Conservation (phyloP, 2,329 filamentous ascomycete genomes). For the Diaporthe vexans region DNA sequence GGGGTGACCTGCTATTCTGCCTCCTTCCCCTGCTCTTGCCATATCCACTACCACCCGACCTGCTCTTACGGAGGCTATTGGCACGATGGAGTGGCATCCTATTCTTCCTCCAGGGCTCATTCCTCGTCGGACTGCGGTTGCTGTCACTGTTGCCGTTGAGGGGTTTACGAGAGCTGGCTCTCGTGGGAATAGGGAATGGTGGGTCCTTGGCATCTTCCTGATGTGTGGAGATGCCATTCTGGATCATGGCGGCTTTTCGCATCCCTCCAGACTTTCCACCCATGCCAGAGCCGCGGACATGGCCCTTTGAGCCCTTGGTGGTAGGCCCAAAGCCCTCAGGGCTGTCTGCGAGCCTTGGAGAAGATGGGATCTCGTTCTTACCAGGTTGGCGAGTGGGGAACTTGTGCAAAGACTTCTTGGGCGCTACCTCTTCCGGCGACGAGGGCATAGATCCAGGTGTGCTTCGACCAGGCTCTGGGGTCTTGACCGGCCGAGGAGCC, state of each 20-base stretch:
- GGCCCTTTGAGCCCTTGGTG: constrained; percentile 44
- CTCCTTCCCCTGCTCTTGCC: constrained; percentile 65
- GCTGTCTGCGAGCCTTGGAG: constrained; percentile 54
- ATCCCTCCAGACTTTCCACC: constrained; percentile 72
- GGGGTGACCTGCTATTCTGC: constrained; percentile 71
- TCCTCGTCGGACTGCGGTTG: constrained; percentile 80
- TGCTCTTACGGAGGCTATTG: constrained; percentile 83
- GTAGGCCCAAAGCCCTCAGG: constrained; percentile 45
- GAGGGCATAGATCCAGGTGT: constrained; percentile 44
- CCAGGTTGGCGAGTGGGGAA: constrained; percentile 52
- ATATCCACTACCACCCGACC: constrained; percentile 82
- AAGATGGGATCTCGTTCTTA: constrained; percentile 61
- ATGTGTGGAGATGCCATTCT: constrained; percentile 81
- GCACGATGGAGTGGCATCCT: constrained; percentile 65
- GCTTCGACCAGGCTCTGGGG: constrained; percentile 36
- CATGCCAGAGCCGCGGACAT: constrained; percentile 49
- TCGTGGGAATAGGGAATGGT: constrained; percentile 91
- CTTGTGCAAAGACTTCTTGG: constrained; percentile 46
- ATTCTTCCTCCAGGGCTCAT: constrained; percentile 66
- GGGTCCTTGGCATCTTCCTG: constrained; percentile 73
- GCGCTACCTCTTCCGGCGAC: constrained; percentile 59
- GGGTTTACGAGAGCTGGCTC: constrained; percentile 87
- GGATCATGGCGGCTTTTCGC: constrained; percentile 84
- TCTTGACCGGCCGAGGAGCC: constrained; percentile 66
- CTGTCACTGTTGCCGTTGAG: constrained; percentile 81